Conservation (phyloP, 306 rosid species). For the Medicago lupulina region DNA sequence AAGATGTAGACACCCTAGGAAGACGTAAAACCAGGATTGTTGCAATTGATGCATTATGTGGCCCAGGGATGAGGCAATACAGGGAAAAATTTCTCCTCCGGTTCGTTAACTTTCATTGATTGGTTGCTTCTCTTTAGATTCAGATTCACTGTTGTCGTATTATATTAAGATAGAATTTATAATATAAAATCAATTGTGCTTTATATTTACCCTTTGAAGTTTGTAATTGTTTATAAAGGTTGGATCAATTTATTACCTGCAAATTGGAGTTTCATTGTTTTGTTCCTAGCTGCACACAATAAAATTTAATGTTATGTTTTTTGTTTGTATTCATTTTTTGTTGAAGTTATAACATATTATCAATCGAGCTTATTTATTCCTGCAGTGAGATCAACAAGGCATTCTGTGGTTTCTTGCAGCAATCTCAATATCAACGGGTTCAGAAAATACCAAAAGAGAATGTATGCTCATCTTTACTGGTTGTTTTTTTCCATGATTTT, state of each 20-base stretch:
- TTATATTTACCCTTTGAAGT: not conserved
- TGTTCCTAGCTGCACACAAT: not conserved
- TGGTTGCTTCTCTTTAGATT: slow-evolving; percentile 23
- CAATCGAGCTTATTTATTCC: slow-evolving; percentile 45
- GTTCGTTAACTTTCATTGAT: slow-evolving; percentile 56
- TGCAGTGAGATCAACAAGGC: slow-evolving; percentile 91
- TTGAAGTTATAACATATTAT: slow-evolving; percentile 11
- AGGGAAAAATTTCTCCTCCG: slow-evolving; percentile 67
- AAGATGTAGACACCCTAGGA: slow-evolving; percentile 61
- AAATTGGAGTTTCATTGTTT: not conserved
- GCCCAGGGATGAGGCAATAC: slow-evolving; percentile 79
- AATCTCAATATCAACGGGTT: slow-evolving; percentile 49
- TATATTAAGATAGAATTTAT: not conserved
- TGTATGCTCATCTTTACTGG: slow-evolving; percentile 38
- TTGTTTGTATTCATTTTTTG: not conserved
- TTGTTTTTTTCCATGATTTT: not conserved
- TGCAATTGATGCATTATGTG: slow-evolving; percentile 90
- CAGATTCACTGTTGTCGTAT: not conserved
- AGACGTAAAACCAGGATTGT: slow-evolving; percentile 78
- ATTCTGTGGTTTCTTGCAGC: slow-evolving; percentile 80
- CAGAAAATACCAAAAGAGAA: slow-evolving; percentile 50
- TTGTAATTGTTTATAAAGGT: no score
- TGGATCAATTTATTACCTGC: no score
- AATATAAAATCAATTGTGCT: not conserved
- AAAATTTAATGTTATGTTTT: not conserved